A percentile compares a stretch with the other conserved stretches of the same genome.
Evolutionary conservation across 2,329 filamentous ascomycete genomes (phyloP).

Genomic region (Fusarium beomiforme): DNA sequence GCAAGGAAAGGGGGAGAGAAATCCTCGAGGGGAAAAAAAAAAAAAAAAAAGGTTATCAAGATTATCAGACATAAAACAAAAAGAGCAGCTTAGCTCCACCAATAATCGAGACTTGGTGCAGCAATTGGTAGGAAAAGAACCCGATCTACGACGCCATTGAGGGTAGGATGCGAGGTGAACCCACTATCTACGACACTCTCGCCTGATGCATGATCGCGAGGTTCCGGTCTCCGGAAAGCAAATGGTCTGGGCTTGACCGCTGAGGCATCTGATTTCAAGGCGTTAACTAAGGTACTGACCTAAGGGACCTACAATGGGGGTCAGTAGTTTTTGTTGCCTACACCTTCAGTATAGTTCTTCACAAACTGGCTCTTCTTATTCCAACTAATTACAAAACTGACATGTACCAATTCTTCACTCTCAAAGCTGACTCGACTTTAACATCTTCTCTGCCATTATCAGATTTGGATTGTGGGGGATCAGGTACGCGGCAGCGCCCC

Average conservation of each 20-base stretch:
- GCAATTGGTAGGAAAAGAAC: slow-evolving; percentile 33
- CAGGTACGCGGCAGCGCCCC: background rate
- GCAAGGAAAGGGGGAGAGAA: background rate
- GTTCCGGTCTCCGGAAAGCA: slow-evolving; percentile 43
- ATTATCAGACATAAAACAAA: slow-evolving; percentile 29
- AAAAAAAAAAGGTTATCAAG: slow-evolving; percentile 24
- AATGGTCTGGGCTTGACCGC: slow-evolving; percentile 15
- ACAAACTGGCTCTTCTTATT: background rate
- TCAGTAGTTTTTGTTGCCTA: background rate
- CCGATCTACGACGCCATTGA: slow-evolving; percentile 13
- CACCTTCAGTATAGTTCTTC: background rate
- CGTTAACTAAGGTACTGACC: no score
- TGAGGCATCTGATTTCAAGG: slow-evolving; percentile 10
- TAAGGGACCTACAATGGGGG: no score
- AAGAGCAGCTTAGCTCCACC: slow-evolving; percentile 18
- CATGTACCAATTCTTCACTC: background rate
- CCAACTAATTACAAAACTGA: background rate
- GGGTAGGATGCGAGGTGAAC: slow-evolving; percentile 17
- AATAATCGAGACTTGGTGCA: slow-evolving; percentile 23
- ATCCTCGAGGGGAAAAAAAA: background rate
- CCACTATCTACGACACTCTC: slow-evolving; percentile 34
- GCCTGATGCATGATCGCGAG: slow-evolving; percentile 32
- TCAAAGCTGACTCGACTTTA: background rate
- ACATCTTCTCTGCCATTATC: slow-evolving; percentile 12
- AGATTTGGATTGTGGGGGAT: slow-evolving; percentile 34